phyloP scores from a whole-genome alignment of 2,329 filamentous ascomycete species.

The Epichloe uncinata region DNA sequence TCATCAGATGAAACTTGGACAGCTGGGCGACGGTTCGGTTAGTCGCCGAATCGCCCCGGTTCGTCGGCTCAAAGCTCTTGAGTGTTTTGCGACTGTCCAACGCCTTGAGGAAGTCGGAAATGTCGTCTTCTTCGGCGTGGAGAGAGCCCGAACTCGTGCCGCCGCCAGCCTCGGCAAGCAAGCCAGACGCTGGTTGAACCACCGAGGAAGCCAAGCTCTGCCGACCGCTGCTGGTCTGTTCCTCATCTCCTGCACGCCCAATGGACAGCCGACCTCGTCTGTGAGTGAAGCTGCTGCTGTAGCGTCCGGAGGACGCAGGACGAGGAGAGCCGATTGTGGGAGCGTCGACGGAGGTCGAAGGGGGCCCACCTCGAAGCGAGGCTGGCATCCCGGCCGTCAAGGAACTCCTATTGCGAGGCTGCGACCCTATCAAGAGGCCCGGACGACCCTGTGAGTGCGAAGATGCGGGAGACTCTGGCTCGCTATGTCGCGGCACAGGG shows the following conservation, averaged over 20 bases:
- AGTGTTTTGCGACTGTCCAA: constrained; percentile 82
- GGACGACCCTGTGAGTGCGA: constrained; percentile 37
- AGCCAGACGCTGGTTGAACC: constrained; percentile 62
- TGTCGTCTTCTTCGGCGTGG: constrained; percentile 75
- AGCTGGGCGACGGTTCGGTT: constrained; percentile 69
- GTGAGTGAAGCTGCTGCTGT: constrained; percentile 90
- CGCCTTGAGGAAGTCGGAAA: constrained; percentile 82
- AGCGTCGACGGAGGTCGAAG: constrained; percentile 47
- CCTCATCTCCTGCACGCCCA: constrained; percentile 54
- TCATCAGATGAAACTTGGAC: constrained; percentile 76
- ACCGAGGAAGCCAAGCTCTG: constrained; percentile 60
- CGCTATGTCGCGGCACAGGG: constrained; percentile 41
- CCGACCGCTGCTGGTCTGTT: constrained; percentile 68
- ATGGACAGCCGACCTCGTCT: constrained; percentile 66
- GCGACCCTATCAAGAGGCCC: constrained; percentile 28
- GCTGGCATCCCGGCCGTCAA: constrained; percentile 64
- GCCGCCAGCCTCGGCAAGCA: constrained; percentile 58
- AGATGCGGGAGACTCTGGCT: constrained; percentile 40
- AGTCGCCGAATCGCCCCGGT: constrained; percentile 54
- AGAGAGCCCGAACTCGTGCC: constrained; percentile 53
- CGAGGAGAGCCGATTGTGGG: constrained; percentile 66
- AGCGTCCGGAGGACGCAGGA: constrained; percentile 64
- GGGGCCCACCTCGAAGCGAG: constrained; percentile 53
- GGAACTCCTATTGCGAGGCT: constrained; percentile 55
- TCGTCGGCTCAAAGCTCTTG: constrained; percentile 58